A percentile compares a stretch with the other conserved stretches of the same genome.
Evolutionary conservation across 768 basidiomycete species (phyloP).

Genomic region (Lentinula edodes): DNA sequence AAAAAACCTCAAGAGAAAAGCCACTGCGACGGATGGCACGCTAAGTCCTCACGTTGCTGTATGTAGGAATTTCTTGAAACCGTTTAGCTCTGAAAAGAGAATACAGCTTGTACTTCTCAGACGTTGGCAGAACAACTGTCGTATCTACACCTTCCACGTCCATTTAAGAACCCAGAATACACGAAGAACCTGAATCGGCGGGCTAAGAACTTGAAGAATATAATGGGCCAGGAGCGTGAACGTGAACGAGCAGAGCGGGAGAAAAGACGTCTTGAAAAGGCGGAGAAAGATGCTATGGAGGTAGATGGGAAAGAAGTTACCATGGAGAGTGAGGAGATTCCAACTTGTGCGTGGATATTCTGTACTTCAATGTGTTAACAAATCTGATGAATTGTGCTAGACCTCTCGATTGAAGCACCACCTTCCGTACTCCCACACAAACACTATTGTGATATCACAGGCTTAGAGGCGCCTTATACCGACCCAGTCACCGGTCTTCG

Average conservation of each 20-base stretch:
- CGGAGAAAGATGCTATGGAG: constrained; percentile 47
- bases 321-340: constrained; percentile 50
- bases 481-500: constrained; percentile 76
- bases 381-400: constrained; percentile 26
- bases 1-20: constrained; percentile 20
- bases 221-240: constrained; percentile 75
- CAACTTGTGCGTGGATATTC: constrained; percentile 50
- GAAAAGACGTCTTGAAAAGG: constrained; percentile 38
- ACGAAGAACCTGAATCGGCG: constrained; percentile 66
- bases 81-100: background rate
- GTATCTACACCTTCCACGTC: constrained; percentile 60
- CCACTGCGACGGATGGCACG: constrained; percentile 5
- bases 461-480: constrained; percentile 80
- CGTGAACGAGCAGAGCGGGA: constrained; percentile 68
- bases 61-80: background rate
- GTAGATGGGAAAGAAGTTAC: constrained; percentile 36
- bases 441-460: constrained; percentile 84
- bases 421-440: constrained; percentile 73
- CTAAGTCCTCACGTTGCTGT: constrained; percentile 16
- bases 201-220: constrained; percentile 75
- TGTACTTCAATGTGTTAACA: background rate
- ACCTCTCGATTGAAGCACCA: constrained; percentile 79
- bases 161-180: constrained; percentile 75
- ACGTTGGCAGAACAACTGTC: constrained; percentile 78
- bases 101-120: background rate